Conservation (phyloP, 148 eudicot genomes). For the Cornus controversa region DNA sequence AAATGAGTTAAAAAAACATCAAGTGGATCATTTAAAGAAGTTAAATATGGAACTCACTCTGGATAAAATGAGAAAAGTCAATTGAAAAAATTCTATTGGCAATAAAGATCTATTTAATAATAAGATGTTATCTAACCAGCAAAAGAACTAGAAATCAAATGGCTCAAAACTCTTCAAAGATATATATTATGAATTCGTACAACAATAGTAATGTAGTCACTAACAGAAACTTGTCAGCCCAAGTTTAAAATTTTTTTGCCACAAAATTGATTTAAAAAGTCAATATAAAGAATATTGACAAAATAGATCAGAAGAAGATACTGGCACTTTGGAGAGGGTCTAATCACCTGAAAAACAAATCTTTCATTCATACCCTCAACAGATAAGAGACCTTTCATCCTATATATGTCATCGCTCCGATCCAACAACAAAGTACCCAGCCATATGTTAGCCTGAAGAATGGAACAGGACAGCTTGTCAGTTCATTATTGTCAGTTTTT, state of each 20-base stretch:
- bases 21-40: too few species aligned
- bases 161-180: not conserved
- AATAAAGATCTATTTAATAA: not conserved
- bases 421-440: constrained; percentile 77
- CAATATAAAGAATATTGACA: not conserved
- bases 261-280: not conserved
- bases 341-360: constrained; percentile 92
- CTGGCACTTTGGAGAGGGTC: not conserved
- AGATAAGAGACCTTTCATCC: constrained; percentile 95
- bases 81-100: not conserved
- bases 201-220: not conserved
- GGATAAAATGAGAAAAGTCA: not conserved
- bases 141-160: not conserved
- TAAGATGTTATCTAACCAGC: not conserved
- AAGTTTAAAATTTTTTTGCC: not conserved
- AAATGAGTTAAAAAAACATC: too few species aligned
- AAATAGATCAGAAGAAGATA: not conserved
- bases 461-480: constrained; percentile 5
- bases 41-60: not conserved
- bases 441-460: constrained; percentile 91
- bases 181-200: not conserved
- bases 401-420: constrained; percentile 87
- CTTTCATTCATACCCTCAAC: constrained; percentile 88
- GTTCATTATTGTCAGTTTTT: not conserved
- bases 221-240: constrained; percentile 4